phyloP scores from a whole-genome alignment of 2,329 filamentous ascomycete genomes.

The Rhinocladiella mackenziei region DNA sequence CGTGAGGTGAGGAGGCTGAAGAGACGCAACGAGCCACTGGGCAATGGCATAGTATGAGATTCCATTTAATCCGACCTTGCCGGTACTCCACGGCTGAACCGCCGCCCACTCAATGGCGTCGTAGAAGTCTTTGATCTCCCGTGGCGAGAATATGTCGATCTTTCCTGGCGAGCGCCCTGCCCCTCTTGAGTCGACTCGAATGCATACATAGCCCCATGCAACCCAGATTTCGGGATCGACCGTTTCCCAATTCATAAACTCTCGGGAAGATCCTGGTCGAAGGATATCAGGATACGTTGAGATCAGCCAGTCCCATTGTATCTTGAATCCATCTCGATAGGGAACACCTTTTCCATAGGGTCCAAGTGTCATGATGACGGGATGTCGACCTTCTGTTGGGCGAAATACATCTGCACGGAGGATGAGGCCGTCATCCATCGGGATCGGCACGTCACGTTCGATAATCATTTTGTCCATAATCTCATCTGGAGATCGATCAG shows the following conservation, averaged over 20 bases:
- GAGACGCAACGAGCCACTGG: constrained; percentile 43
- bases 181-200: constrained; percentile 33
- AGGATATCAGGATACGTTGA: constrained; percentile 17
- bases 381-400: constrained; percentile 31
- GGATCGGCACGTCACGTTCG: constrained; percentile 24
- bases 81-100: constrained; percentile 44
- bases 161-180: constrained; percentile 30
- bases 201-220: constrained; percentile 31
- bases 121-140: constrained; percentile 46
- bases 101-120: constrained; percentile 45
- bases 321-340: constrained; percentile 5
- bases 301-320: constrained; percentile 17
- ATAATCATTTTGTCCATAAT: constrained; percentile 12
- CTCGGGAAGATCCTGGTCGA: constrained; percentile 13
- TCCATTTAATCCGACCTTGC: constrained; percentile 42
- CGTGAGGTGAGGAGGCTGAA: constrained; percentile 41
- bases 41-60: constrained; percentile 44
- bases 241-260: constrained; percentile 44
- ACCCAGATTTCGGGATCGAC: constrained; percentile 34
- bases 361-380: constrained; percentile 66
- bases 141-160: constrained; percentile 40
- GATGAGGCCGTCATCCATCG: constrained; percentile 22
- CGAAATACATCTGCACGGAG: constrained; percentile 26
- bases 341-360: constrained; percentile 62
- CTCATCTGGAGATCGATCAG: too few species aligned